These are phyloP conservation scores for Balansia obtecta DNA, from an alignment of 2,329 filamentous ascomycete genomes.

Conservation along the genomic window DNA sequence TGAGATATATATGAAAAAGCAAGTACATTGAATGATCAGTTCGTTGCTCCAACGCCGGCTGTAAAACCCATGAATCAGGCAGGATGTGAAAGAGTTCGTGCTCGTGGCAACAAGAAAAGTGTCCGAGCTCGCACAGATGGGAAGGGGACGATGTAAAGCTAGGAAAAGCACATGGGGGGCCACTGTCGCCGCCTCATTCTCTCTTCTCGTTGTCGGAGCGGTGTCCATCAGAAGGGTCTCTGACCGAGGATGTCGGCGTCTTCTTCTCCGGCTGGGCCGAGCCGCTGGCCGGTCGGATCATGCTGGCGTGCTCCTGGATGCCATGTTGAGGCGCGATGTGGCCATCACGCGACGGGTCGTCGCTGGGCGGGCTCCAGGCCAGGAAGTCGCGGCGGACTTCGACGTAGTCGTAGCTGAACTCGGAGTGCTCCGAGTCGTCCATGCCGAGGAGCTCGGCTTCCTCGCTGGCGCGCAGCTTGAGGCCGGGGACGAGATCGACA, in stretches of 20 bases:
- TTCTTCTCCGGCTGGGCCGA: constrained; percentile 9
- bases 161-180: not conserved
- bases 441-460: constrained; percentile 77
- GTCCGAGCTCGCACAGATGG: not conserved
- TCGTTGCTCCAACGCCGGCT: constrained; percentile 9
- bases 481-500: constrained; percentile 64
- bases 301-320: constrained; percentile 49
- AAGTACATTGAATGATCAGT: not conserved
- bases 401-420: constrained; percentile 85
- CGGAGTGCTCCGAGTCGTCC: constrained; percentile 83
- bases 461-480: constrained; percentile 68
- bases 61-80: constrained; percentile 1
- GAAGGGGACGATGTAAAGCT: not conserved
- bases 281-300: constrained; percentile 18
- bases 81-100: not conserved
- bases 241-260: constrained; percentile 7
- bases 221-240: constrained; percentile 3
- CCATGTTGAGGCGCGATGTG: constrained; percentile 55
- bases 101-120: not conserved
- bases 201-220: constrained; percentile 4
- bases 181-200: not conserved
- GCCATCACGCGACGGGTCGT: constrained; percentile 43
- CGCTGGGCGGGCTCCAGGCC: constrained; percentile 69
- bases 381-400: constrained; percentile 82
- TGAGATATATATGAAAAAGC: not conserved